A percentile compares a stretch with the other conserved stretches of the same genome.
These are phyloP conservation scores for Flueggea neowawraea DNA, from an alignment of 441 rosid species.

Conservation along the genomic window DNA sequence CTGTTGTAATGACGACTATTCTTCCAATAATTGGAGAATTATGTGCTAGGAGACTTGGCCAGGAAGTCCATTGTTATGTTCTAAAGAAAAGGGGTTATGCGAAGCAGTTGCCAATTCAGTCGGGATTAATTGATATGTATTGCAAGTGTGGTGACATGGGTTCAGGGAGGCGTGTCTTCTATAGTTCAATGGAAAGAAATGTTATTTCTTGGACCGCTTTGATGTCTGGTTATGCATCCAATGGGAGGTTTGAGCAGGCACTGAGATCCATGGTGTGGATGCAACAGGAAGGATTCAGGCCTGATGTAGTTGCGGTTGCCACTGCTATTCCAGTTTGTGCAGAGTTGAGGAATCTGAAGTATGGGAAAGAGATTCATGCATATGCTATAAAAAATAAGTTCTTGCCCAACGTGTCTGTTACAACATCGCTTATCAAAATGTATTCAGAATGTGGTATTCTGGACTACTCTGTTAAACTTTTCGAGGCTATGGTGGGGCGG, in stretches of 20 bases:
- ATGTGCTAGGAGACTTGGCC: conserved; percentile 48
- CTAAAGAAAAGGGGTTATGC: conserved; percentile 46
- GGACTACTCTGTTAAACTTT: conserved; percentile 49
- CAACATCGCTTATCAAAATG: conserved; percentile 77
- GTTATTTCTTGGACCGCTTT: conserved; percentile 79
- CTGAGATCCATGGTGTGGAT: conserved; percentile 84
- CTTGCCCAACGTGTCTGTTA: conserved; percentile 66
- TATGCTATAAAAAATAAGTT: conserved; percentile 68
- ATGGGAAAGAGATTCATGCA: conserved; percentile 86
- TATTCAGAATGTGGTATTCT: conserved; percentile 66
- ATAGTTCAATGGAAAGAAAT: conserved; percentile 60
- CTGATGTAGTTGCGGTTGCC: conserved; percentile 72
- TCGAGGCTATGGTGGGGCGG: conserved; percentile 49
- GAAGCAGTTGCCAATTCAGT: conserved; percentile 50
- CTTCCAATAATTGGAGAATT: conserved; percentile 70
- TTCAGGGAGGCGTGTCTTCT: conserved; percentile 70
- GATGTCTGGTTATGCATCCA: conserved; percentile 79
- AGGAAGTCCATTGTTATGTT: conserved; percentile 70
- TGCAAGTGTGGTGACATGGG: conserved; percentile 77
- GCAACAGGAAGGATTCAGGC: conserved; percentile 87
- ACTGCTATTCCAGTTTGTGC: conserved; percentile 78
- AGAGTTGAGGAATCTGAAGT: conserved; percentile 54
- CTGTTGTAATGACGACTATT: conserved; percentile 56
- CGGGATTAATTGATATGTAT: conserved; percentile 81
- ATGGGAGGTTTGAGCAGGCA: conserved; percentile 78